Base-by-base conservation (phyloP, 306 rosid genomes). In the Alnus rubra region DNA sequence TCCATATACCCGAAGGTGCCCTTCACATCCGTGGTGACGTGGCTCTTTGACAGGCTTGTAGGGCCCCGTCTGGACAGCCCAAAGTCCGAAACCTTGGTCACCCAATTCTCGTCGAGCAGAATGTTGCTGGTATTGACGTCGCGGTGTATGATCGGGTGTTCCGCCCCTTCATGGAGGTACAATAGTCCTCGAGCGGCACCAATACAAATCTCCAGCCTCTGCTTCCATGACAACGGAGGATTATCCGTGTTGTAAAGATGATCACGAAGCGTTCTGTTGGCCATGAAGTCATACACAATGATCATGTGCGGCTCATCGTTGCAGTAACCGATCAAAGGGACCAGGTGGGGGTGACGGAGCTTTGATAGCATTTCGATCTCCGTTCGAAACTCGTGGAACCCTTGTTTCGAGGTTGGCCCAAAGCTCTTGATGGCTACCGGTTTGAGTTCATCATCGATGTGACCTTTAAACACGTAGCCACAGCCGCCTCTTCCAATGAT, bases 401-500 rank as follows among this genome's bases (percentile, higher is more conserved):
- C 71, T 16, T 37, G 71, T 0, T 1, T 39, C 23, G 50, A 65
- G 39, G 49, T 28, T 16, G 7, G 49, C 30, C 30, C 30, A 2
- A 65, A 1, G 11, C 16, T 3, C 71, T 65, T 65, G 71, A 65
- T 35, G 18, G 65, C 31, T 9, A 69, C 79, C 10, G 65, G 59
- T 8, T 58, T 68, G 54, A 1, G 50, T 28, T 58, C 37, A 13
- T 15, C 79, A 69, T 48, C 55, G 59, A 75, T 75, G 79, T 59
- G 28, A 23, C 65, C 65, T 28, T 58, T 58, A 11, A 19, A 58
- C 12, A 58, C 65, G 0, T 0, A 30, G 3, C 65, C 79, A 49
- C 8, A 75, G n/a, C 79, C 79, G 1, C 79, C 79, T 68, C 50
- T 19, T 31, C 79, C 79, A 53, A 75, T 47, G 31, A 45, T 6